These are phyloP conservation scores for Diaporthe vexans DNA, from an alignment of 2,329 filamentous ascomycete genomes.

Conservation along the genomic window DNA sequence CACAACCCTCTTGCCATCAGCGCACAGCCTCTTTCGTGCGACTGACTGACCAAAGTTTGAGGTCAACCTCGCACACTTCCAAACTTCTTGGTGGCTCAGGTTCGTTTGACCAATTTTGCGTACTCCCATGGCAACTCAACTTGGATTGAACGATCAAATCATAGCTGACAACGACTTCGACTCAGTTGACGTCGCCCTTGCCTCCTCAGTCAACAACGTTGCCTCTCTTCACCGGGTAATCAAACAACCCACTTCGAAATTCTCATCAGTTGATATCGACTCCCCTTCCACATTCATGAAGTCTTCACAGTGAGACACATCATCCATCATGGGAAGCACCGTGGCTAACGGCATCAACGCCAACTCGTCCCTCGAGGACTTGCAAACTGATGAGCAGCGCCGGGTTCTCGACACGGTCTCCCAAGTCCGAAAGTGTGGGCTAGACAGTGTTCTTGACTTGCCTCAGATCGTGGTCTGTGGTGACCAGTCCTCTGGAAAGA, in stretches of 20 bases:
- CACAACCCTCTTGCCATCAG: neutral
- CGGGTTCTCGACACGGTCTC: constrained; percentile 25
- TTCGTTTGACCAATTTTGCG: no score
- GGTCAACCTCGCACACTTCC: no score
- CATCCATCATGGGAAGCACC: neutral
- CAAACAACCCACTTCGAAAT: no score
- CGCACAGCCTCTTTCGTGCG: neutral
- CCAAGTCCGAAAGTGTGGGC: constrained; percentile 21
- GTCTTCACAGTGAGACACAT: neutral
- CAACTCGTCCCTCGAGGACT: neutral
- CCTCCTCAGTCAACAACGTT: neutral
- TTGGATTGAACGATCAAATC: neutral
- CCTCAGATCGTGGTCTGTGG: constrained; percentile 36
- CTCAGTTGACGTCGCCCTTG: neutral
- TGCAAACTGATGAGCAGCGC: constrained; percentile 36
- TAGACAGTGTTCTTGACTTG: neutral
- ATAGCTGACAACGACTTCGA: neutral
- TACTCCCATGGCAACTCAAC: neutral
- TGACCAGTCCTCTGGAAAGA: constrained; percentile 36
- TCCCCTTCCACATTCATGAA: neutral
- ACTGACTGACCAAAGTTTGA: neutral
- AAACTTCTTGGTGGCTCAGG: no score
- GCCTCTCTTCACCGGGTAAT: neutral
- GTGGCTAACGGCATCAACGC: neutral
- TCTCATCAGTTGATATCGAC: neutral